phyloP scores from a whole-genome alignment of 768 basidiomycete genomes.

The Termitomyces sp. region DNA sequence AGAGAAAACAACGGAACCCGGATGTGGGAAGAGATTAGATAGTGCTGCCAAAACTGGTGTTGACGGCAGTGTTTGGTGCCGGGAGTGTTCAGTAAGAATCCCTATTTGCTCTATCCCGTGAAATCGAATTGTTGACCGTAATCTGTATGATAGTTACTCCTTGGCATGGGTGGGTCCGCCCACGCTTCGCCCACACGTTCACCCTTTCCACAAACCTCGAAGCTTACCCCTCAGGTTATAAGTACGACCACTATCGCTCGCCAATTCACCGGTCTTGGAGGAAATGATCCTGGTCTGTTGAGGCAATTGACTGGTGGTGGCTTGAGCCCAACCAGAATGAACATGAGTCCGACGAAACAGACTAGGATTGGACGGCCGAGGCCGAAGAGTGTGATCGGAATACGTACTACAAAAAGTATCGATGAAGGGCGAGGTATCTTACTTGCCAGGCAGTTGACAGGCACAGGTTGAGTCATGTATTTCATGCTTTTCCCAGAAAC shows the following conservation, averaged over 20 bases:
- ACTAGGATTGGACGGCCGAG: slow-evolving; percentile 47
- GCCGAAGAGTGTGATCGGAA: slow-evolving; percentile 76
- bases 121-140: background rate
- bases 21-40: slow-evolving; percentile 80
- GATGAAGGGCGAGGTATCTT: slow-evolving; percentile 76
- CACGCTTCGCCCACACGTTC: slow-evolving; percentile 49
- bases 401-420: slow-evolving; percentile 53
- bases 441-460: slow-evolving; percentile 76
- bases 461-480: slow-evolving; percentile 23
- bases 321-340: slow-evolving; percentile 55
- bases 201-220: slow-evolving; percentile 35
- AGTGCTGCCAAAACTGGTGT: slow-evolving; percentile 73
- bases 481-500: background rate
- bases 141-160: slow-evolving; percentile 41
- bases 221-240: slow-evolving; percentile 52
- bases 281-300: slow-evolving; percentile 33
- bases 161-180: slow-evolving; percentile 45
- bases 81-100: slow-evolving; percentile 70
- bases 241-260: slow-evolving; percentile 70
- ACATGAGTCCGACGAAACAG: slow-evolving; percentile 75
- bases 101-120: background rate
- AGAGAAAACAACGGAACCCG: slow-evolving; percentile 54
- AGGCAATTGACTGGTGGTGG: slow-evolving; percentile 67
- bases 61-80: slow-evolving; percentile 75
- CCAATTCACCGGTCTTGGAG: slow-evolving; percentile 65